Percentiles rank a stretch among this genome's conserved stretches.
These are phyloP conservation scores for Aspergillus egyptiacus DNA, from an alignment of 495 filamentous ascomycete species.

Conservation along the genomic window DNA sequence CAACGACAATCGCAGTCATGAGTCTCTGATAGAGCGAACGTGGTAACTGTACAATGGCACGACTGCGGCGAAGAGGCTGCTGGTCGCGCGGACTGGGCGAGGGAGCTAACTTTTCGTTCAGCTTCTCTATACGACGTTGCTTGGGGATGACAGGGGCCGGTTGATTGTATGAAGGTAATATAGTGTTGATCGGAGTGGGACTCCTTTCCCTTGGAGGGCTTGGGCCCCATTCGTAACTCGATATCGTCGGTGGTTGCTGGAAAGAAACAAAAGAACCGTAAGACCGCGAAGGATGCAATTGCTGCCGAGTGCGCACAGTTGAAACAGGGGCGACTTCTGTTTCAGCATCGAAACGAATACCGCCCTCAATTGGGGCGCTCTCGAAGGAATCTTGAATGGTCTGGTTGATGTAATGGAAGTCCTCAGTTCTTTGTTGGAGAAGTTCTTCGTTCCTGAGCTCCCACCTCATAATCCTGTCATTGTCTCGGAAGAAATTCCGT, in stretches of 20 bases:
- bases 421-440: conserved; percentile 19
- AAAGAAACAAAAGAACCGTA: neutral
- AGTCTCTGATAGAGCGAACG: conserved; percentile 34
- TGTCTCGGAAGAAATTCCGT: conserved; percentile 21
- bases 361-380: conserved; percentile 25
- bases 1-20: conserved; percentile 64
- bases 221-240: neutral
- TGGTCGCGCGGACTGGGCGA: conserved; percentile 6
- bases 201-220: neutral
- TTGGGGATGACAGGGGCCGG: neutral
- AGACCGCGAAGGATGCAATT: neutral
- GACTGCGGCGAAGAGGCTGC: conserved; percentile 24
- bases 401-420: conserved; percentile 32
- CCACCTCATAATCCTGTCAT: conserved; percentile 32
- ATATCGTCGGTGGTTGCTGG: neutral
- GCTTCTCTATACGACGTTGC: conserved; percentile 26
- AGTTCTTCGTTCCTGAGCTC: conserved; percentile 33
- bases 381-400: conserved; percentile 28
- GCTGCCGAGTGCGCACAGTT: conserved; percentile 7
- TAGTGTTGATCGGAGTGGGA: neutral
- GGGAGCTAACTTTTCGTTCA: conserved; percentile 20
- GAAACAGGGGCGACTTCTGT: neutral
- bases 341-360: conserved; percentile 31
- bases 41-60: conserved; percentile 17
- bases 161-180: neutral